phyloP scores from a whole-genome alignment of 208 protist genomes.

The Endotrypanum monterogeii region DNA sequence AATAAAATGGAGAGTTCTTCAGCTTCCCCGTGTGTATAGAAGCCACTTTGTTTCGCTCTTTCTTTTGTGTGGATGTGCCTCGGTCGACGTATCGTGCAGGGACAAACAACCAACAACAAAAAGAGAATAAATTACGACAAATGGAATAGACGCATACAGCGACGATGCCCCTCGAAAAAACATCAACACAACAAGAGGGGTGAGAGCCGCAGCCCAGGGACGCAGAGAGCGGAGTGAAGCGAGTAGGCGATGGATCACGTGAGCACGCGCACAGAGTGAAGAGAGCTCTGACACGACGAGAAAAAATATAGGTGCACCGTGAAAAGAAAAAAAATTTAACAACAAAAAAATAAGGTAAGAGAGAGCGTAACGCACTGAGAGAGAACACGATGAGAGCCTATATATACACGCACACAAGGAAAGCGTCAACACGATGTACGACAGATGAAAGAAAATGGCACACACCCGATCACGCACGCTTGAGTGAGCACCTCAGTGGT shows the following conservation, averaged over 20 bases:
- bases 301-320: background rate
- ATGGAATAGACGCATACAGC: background rate
- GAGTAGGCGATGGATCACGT: background rate
- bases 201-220: background rate
- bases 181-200: background rate
- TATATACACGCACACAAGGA: background rate
- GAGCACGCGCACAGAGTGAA: background rate
- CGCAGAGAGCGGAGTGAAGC: background rate
- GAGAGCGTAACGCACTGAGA: background rate
- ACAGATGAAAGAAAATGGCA: background rate
- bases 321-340: slow-evolving; percentile 1
- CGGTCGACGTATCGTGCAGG: background rate
- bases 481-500: background rate
- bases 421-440: background rate
- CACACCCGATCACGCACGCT: background rate
- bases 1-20: no score
- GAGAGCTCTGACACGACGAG: background rate
- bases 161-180: background rate
- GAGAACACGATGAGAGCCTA: slow-evolving; percentile 1
- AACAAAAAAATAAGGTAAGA: slow-evolving; percentile 8
- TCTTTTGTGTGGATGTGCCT: no score
- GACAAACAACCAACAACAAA: background rate
- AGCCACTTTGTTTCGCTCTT: no score
- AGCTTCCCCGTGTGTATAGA: no score
- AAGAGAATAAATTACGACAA: background rate